A percentile compares a stretch with the other conserved stretches of the same genome.
Conservation (phyloP, 2,329 filamentous ascomycete genomes). For the Colletotrichum lindemuthianum region DNA sequence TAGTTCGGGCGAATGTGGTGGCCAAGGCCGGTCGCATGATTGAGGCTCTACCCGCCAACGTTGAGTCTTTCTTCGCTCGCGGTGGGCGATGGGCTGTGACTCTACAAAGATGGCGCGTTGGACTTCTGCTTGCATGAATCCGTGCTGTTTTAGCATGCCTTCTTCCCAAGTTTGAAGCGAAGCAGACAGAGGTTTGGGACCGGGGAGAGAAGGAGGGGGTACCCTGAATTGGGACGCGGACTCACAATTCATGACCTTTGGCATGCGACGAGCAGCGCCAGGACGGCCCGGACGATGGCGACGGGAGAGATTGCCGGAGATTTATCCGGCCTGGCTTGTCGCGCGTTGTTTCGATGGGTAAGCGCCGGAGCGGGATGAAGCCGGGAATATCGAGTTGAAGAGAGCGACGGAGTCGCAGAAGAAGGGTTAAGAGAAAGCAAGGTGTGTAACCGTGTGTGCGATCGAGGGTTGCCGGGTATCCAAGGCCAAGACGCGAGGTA, state of each 20-base stretch:
- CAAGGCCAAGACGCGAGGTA: conserved; percentile 18
- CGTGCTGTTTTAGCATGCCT: conserved; percentile 37
- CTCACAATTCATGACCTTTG: conserved; percentile 19
- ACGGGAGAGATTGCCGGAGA: neutral
- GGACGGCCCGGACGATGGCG: neutral
- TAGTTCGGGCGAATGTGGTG: conserved; percentile 33
- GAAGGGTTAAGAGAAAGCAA: conserved; percentile 6
- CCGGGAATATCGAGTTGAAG: neutral
- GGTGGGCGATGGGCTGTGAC: conserved; percentile 10
- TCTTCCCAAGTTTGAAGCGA: conserved; percentile 31
- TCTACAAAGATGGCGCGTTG: conserved; percentile 26
- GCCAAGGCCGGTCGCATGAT: conserved; percentile 54
- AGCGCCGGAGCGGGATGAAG: conserved; percentile 18
- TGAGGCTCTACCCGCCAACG: conserved; percentile 37
- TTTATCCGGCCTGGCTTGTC: neutral
- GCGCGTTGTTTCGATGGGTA: conserved; percentile 11
- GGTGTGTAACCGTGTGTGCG: conserved; percentile 23
- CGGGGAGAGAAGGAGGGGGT: conserved; percentile 13
- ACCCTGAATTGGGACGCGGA: conserved; percentile 17
- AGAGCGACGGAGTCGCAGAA: conserved; percentile 12
- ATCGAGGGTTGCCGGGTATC: conserved; percentile 21
- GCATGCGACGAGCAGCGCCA: conserved; percentile 9
- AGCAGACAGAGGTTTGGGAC: conserved; percentile 26
- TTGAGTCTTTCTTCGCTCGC: conserved; percentile 16
- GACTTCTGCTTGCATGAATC: conserved; percentile 37